Conservation (phyloP, 2,329 filamentous ascomycete genomes). For the Apiospora koreana region DNA sequence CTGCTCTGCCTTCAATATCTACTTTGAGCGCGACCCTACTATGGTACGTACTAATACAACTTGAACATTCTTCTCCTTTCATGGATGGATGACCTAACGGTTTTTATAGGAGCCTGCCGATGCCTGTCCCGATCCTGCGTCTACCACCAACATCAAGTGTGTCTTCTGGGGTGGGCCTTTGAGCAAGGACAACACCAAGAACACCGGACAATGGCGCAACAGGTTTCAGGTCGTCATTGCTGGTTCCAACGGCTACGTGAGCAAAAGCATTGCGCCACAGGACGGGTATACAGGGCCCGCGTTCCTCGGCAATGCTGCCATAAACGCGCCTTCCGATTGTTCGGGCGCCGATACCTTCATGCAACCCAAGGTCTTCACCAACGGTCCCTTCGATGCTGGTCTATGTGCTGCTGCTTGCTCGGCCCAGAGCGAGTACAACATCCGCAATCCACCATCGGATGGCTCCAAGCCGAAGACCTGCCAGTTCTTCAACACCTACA, state of each 20-base stretch:
- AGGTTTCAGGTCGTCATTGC: constrained; percentile 39
- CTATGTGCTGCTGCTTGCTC: constrained; percentile 31
- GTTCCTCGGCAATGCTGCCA: constrained; percentile 27
- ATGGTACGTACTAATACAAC: constrained; percentile 8
- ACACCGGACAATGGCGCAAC: constrained; percentile 22
- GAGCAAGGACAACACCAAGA: constrained; percentile 23
- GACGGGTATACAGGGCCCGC: constrained; percentile 18
- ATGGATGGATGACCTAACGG: too few species aligned
- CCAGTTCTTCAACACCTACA: constrained; percentile 26
- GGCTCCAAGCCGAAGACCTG: constrained; percentile 27
- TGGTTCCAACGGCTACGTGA: constrained; percentile 41
- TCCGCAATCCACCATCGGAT: constrained; percentile 21
- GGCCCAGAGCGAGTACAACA: constrained; percentile 30
- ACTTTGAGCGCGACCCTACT: constrained; percentile 31
- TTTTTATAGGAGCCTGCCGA: constrained; percentile 17
- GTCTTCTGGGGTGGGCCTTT: constrained; percentile 31
- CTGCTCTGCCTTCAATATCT: constrained; percentile 31
- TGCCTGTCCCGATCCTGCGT: constrained; percentile 22
- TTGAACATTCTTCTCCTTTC: too few species aligned
- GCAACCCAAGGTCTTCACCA: constrained; percentile 30
- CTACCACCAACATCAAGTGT: constrained; percentile 30
- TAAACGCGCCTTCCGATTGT: constrained; percentile 29
- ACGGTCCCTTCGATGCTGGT: constrained; percentile 25
- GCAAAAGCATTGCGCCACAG: constrained; percentile 19
- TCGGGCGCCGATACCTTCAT: constrained; percentile 30